Evolutionary conservation across 768 basidiomycete genomes (phyloP).

Genomic region (Ramaria rubella): DNA sequence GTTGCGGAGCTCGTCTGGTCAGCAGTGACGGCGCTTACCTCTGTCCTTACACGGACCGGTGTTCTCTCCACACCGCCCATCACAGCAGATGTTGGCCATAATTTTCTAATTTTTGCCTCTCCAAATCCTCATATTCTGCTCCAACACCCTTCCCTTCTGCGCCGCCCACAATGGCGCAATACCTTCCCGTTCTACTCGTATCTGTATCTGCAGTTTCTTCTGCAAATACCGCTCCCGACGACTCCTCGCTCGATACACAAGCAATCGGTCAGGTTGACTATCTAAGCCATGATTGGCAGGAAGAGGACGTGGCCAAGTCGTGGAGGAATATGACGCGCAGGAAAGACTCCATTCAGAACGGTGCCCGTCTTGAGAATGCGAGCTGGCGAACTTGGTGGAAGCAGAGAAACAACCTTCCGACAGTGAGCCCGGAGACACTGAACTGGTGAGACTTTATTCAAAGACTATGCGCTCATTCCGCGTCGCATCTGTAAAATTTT

Average conservation of each 20-base stretch:
- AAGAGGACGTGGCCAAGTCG: conserved; percentile 97
- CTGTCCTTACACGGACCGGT: too few species aligned
- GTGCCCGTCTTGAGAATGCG: conserved; percentile 91
- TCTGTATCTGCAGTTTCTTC: conserved; percentile 49
- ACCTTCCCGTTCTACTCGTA: conserved; percentile 62
- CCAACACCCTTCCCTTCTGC: background rate
- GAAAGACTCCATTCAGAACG: conserved; percentile 97
- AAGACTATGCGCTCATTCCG: conserved; percentile 13
- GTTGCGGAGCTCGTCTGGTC: too few species aligned
- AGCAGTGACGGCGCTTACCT: too few species aligned
- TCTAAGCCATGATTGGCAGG: conserved; percentile 93
- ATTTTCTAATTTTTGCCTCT: background rate
- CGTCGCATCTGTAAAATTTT: background rate
- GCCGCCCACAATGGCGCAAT: conserved; percentile 36
- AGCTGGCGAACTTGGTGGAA: conserved; percentile 99
- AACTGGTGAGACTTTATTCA: conserved; percentile 72
- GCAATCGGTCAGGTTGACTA: conserved; percentile 97
- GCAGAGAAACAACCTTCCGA: conserved; percentile 93
- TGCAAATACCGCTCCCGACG: conserved; percentile 48
- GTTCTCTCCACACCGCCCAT: background rate
- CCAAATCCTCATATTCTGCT: background rate
- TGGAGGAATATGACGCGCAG: conserved; percentile 98
- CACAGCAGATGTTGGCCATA: background rate
- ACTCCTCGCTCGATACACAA: conserved; percentile 72
- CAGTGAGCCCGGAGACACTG: conserved; percentile 91